These are phyloP conservation scores for Pyrrhoderma lamaoense DNA, from an alignment of 1,284 basidiomycete species.

Conservation along the genomic window DNA sequence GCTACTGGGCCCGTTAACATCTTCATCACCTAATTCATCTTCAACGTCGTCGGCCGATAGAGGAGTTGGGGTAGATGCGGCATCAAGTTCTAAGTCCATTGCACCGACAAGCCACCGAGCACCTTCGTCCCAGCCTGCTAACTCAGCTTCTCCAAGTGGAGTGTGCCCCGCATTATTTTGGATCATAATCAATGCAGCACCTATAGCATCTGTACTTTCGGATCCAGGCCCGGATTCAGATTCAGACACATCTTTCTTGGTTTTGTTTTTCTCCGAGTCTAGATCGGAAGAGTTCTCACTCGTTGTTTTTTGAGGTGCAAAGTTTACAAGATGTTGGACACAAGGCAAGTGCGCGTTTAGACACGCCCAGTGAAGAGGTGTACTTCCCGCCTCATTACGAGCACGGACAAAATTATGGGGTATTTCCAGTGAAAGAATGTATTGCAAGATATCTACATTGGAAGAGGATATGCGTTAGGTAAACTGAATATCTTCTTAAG, in stretches of 20 bases:
- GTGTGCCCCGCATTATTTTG: conserved; percentile 65
- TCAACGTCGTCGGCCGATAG: conserved; percentile 25
- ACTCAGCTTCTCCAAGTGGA: conserved; percentile 70
- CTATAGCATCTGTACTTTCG: conserved; percentile 49
- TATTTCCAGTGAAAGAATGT: conserved; percentile 53
- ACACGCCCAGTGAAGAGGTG: conserved; percentile 84
- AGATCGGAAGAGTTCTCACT: neutral
- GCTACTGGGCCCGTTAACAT: conserved; percentile 28
- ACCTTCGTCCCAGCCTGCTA: conserved; percentile 71
- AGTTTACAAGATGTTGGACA: conserved; percentile 59
- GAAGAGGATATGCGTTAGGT: too few species aligned
- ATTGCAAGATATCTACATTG: conserved; percentile 58
- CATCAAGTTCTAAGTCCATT: conserved; percentile 52
- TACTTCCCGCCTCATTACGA: conserved; percentile 67
- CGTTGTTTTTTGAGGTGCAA: conserved; percentile 25
- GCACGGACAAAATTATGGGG: conserved; percentile 49
- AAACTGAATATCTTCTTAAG: neutral
- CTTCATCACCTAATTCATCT: conserved; percentile 33
- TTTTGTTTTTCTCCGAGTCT: neutral
- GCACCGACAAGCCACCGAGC: conserved; percentile 69
- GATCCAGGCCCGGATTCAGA: too few species aligned
- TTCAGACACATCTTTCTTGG: neutral
- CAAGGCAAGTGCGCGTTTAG: conserved; percentile 69
- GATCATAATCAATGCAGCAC: conserved; percentile 60
- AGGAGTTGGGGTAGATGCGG: neutral